phyloP scores from a whole-genome alignment of 1,284 basidiomycete genomes.

The Rhodotorula sp. region DNA sequence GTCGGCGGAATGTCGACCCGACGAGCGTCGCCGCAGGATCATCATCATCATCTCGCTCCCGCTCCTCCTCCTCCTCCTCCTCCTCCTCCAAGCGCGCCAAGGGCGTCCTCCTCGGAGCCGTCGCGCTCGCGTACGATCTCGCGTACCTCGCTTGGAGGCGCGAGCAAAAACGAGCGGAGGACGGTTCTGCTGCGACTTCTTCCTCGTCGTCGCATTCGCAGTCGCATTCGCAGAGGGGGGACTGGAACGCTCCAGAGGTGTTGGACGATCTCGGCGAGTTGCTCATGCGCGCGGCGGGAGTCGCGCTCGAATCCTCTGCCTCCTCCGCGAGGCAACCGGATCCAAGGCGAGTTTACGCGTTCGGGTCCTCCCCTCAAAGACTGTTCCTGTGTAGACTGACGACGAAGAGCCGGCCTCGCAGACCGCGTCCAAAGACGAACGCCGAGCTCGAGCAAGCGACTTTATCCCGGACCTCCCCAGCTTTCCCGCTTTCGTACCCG shows the following conservation, averaged over 20 bases:
- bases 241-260: conserved; percentile 4
- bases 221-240: neutral
- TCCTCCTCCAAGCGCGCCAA: neutral
- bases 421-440: no score
- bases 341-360: neutral
- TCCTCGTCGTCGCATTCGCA: no score
- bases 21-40: neutral
- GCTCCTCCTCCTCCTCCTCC: neutral
- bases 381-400: no score
- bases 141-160: conserved; percentile 24
- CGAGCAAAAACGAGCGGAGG: neutral
- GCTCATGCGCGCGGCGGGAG: conserved; percentile 10
- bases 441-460: no score
- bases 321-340: neutral
- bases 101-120: conserved; percentile 18
- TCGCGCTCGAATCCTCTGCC: neutral
- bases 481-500: conserved; percentile 21
- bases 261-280: conserved; percentile 30
- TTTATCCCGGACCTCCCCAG: no score
- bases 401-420: no score
- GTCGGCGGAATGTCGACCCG: no score
- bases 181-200: no score
- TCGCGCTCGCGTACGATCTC: conserved; percentile 31
- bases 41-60: no score
- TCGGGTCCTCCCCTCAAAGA: no score